Evolutionary conservation across 2,329 filamentous ascomycete genomes (phyloP), one percentile per base, ranked within the genome.

Genomic region (Pyrenophora seminiperda): DNA sequence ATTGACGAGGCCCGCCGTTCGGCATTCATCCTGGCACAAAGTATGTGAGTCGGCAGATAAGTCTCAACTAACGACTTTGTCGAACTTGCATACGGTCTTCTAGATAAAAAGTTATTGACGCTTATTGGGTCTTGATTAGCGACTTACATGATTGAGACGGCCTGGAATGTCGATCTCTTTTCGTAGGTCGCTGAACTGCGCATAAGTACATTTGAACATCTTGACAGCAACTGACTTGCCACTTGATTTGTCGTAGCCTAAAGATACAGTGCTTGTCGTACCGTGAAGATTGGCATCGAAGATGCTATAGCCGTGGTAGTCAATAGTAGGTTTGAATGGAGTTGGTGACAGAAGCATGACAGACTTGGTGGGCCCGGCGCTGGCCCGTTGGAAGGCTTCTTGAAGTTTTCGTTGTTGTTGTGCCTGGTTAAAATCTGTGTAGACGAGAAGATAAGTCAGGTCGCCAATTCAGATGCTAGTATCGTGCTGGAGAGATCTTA

Each of bases 221-320:
- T 48, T 48, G 39, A 42, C 46, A 15, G 24, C 46, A n/a, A 48
- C 46, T 42, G 46, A 31, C 39, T 48, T 41, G 14, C 46, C 46
- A 9, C 22, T 48, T 19, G 46, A 42, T 19, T 48, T 29, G 31
- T 48, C 39, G 15, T 42, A 48, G 13, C 46, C 46, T 31, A 48
- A 32, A 32, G 46, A 48, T 31, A 48, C 46, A 29, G 38, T 38
- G 32, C 46, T 42, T 19, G 45, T 48, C 20, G 45, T 41, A 20
- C 45, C 45, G 14, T 48, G 45, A 29, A 34, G 37, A 37, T 42
- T 10, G 32, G 46, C 46, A 48, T 48, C 46, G 17, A 42, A 48
- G 32, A 48, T 48, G 38, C 46, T 48, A 15, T 48, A 48, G 20
- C 46, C 46, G 14, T 48, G 38, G 39, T 48, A 48, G 38, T 48